Conservation (phyloP, 2,329 filamentous ascomycete genomes). For the Nemania diffusa region DNA sequence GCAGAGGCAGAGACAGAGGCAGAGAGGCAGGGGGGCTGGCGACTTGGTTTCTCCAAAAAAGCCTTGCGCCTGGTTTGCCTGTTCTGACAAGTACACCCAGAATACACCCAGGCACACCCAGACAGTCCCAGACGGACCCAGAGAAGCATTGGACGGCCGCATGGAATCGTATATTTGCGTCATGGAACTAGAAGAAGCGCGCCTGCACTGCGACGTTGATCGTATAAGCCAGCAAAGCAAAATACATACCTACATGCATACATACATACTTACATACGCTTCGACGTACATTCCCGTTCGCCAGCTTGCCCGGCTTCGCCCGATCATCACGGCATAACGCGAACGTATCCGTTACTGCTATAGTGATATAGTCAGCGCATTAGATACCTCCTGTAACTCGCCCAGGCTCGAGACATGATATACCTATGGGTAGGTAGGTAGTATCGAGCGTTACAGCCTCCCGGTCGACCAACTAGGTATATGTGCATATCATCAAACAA, state of each 20-base stretch:
- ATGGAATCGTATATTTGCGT: constrained; percentile 20
- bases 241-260: constrained; percentile 15
- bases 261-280: constrained; percentile 4
- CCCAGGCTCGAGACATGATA: background rate
- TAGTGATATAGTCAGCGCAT: background rate
- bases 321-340: constrained; percentile 20
- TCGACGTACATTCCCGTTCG: constrained; percentile 14
- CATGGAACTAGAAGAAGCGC: constrained; percentile 25
- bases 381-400: too few species aligned
- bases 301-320: constrained; percentile 32
- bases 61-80: constrained; percentile 25
- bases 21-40: too few species aligned
- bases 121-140: too few species aligned
- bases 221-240: constrained; percentile 20
- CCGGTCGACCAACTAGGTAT: background rate
- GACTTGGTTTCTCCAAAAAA: constrained; percentile 20
- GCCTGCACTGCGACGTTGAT: constrained; percentile 32
- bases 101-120: too few species aligned
- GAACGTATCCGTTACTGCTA: background rate
- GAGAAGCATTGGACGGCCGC: constrained; percentile 16
- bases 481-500: background rate
- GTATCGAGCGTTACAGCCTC: background rate
- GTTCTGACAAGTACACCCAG: constrained; percentile 23
- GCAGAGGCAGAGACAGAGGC: too few species aligned
- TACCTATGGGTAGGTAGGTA: background rate